Conservation (phyloP, 2,329 filamentous ascomycete genomes). For the Trichoderma atrobrunneum region DNA sequence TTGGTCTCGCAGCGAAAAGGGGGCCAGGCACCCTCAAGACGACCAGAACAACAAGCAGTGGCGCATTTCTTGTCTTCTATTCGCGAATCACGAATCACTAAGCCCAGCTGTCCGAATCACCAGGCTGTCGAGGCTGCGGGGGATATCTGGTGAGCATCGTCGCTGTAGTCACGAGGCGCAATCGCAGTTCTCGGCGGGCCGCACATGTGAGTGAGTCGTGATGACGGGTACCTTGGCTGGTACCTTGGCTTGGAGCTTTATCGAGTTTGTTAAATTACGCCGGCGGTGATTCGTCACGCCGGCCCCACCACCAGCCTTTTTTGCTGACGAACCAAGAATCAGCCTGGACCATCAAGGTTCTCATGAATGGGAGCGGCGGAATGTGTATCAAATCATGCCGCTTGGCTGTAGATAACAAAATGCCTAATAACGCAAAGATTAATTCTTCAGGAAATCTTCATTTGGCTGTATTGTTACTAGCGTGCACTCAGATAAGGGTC, state of each 20-base stretch:
- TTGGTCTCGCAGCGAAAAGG: neutral
- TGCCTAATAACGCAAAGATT: neutral
- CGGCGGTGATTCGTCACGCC: neutral
- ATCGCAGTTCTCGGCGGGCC: neutral
- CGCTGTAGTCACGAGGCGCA: neutral
- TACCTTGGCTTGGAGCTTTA: neutral
- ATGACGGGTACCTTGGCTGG: neutral
- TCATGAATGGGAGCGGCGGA: neutral
- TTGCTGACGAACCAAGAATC: neutral
- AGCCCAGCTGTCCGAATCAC: neutral
- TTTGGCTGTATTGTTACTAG: neutral
- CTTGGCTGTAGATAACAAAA: neutral
- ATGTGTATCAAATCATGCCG: neutral
- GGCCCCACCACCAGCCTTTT: neutral
- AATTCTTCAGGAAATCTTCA: neutral
- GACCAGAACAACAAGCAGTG: neutral
- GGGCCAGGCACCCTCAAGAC: neutral
- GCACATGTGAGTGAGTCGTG: neutral
- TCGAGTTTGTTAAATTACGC: neutral
- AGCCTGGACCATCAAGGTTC: constrained; percentile 12
- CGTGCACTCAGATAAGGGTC: neutral
- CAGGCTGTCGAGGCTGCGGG: neutral
- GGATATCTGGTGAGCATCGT: neutral
- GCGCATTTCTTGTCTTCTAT: neutral
- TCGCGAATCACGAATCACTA: neutral